Base-by-base conservation (phyloP, 768 basidiomycete species). In the Lactarius akahatsu region DNA sequence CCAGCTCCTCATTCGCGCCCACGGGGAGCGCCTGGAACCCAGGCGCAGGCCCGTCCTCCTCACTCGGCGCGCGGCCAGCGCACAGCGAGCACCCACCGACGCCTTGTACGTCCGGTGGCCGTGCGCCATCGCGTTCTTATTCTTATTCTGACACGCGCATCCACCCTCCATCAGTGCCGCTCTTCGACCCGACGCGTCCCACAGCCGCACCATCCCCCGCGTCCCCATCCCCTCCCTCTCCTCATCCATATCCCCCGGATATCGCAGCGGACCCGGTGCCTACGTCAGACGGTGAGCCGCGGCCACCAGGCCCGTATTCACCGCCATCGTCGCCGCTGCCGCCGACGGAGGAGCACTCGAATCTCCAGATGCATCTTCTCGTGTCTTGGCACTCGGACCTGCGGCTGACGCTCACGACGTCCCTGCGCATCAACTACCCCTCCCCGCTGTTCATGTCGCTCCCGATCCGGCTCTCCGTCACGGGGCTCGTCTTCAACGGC, bases 371-470 rank as follows among this genome's bases (percentile, higher is more conserved):
- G 4, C 95, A 98, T 74, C 80, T 99, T 0, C 86, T 88, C 72
- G 79, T 98, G 54, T 82, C 85, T 38, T 96, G 96, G 87, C 85
- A 88, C 61, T 93, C 96, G 11, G 88, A 97, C 75, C 81, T 98
- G 10, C 89, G 91, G 18, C 81, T 99, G 71, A 92, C 91, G 9
- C 82, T 99, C 63, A 88, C 92, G 36, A 98, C 97, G 0, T 96
- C 94, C 10, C 83, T 98, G 32, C 85, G 95, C 68, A 95, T 99
- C 77, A 97, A 99, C 78, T 98, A 98, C 75, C 97, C 97, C 6
- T 94, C 94, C 0, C 89, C 90, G 0, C 85, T 90, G 75, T 98
- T 99, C 82, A 98, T 99, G 96, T 89, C 92, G 16, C 83, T 99
- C 30, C 97, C 97, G 8, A 92, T 99, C 76, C 90, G 92, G 73